Evolutionary conservation across 768 basidiomycete species (phyloP).

Genomic region (Termitomyces sp.): DNA sequence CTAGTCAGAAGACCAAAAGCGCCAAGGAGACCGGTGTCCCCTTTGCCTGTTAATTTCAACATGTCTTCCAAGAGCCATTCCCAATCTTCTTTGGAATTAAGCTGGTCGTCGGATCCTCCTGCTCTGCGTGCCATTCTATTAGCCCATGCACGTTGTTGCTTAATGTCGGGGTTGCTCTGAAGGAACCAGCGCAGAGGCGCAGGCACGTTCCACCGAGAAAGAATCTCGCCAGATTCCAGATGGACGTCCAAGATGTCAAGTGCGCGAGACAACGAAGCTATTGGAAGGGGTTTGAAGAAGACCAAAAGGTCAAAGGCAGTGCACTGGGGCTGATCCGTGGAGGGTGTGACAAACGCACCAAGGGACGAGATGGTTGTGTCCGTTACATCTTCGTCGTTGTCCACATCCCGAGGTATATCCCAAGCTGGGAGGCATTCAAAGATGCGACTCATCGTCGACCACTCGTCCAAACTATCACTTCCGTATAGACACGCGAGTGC

Average conservation of each 20-base stretch:
- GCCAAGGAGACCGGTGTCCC: conserved; percentile 57
- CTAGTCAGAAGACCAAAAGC: conserved; percentile 74
- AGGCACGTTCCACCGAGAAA: conserved; percentile 82
- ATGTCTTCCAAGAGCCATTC: conserved; percentile 86
- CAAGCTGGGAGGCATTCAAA: conserved; percentile 97
- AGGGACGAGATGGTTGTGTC: conserved; percentile 80
- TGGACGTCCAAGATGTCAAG: conserved; percentile 93
- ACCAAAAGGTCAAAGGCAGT: conserved; percentile 67
- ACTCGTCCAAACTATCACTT: conserved; percentile 61
- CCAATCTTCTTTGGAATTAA: conserved; percentile 73
- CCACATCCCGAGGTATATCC: conserved; percentile 53
- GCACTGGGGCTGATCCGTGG: conserved; percentile 48
- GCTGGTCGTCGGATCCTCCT: conserved; percentile 46
- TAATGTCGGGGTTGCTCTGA: conserved; percentile 57
- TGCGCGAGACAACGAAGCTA: conserved; percentile 68
- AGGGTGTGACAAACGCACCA: conserved; percentile 72
- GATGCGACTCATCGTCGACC: conserved; percentile 83
- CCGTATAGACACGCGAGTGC: conserved; percentile 91
- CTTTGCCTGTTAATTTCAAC: conserved; percentile 67
- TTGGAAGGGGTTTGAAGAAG: conserved; percentile 78
- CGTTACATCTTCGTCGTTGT: conserved; percentile 67
- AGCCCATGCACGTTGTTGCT: conserved; percentile 80
- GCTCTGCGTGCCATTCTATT: conserved; percentile 77
- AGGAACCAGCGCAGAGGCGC: conserved; percentile 89
- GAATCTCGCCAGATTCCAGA: conserved; percentile 88